A percentile compares a stretch with the other conserved stretches of the same genome.
Evolutionary conservation across 768 basidiomycete species (phyloP).

Genomic region (Glaciozyma antarctica): DNA sequence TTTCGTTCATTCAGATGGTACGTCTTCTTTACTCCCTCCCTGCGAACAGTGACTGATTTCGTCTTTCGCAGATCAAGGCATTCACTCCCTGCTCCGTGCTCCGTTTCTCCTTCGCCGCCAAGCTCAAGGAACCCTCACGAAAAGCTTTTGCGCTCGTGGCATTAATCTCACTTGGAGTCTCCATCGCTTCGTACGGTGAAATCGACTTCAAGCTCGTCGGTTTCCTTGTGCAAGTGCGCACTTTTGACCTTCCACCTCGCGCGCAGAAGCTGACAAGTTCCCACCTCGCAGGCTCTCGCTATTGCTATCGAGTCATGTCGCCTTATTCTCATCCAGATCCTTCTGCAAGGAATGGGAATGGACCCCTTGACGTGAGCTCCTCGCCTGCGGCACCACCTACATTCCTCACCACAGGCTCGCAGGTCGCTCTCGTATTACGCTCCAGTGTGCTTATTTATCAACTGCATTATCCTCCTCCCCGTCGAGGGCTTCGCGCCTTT

Average conservation of each 20-base stretch:
- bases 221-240: conserved; percentile 63
- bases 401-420: not conserved
- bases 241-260: conserved; percentile 48
- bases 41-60: not conserved
- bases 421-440: conserved; percentile 13
- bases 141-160: conserved; percentile 50
- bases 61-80: conserved; percentile 47
- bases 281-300: conserved; percentile 6
- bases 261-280: not conserved
- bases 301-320: conserved; percentile 78
- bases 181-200: conserved; percentile 80
- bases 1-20: conserved; percentile 4
- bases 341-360: conserved; percentile 93
- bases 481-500: conserved; percentile 85
- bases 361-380: conserved; percentile 60
- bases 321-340: conserved; percentile 88
- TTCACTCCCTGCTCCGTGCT: conserved; percentile 83
- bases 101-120: conserved; percentile 81
- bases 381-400: not conserved
- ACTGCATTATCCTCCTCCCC: conserved; percentile 72
- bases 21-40: not conserved
- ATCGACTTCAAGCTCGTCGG: conserved; percentile 73
- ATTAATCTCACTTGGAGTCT: conserved; percentile 79
- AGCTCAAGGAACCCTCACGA: conserved; percentile 73
- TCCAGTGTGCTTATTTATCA: conserved; percentile 71